A percentile compares a stretch with the other conserved stretches of the same genome.
phyloP scores from a whole-genome alignment of 768 basidiomycete genomes.

The Termitomyces sp. region DNA sequence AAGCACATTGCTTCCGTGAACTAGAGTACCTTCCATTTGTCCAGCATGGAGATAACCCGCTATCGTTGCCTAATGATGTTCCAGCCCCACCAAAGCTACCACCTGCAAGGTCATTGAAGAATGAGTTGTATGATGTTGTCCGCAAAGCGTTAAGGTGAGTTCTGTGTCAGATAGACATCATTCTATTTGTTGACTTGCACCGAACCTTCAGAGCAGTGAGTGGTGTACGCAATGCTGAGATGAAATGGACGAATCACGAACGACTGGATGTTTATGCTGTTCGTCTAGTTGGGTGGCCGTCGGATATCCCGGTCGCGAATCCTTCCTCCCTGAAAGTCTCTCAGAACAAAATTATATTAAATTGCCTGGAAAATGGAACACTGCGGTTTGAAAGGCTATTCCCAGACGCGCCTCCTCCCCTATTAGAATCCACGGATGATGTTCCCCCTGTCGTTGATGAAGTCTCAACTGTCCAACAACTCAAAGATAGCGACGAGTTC shows the following conservation, averaged over 20 bases:
- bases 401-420: neutral
- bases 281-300: slow-evolving; percentile 59
- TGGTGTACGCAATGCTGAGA: slow-evolving; percentile 60
- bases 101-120: slow-evolving; percentile 38
- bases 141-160: slow-evolving; percentile 49
- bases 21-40: slow-evolving; percentile 8
- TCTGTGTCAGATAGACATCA: neutral
- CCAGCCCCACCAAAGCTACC: slow-evolving; percentile 16
- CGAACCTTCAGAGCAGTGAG: slow-evolving; percentile 36
- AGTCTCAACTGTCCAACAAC: neutral
- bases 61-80: neutral
- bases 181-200: neutral
- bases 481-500: slow-evolving; percentile 25
- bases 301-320: slow-evolving; percentile 50
- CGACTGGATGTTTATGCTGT: slow-evolving; percentile 53
- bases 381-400: slow-evolving; percentile 39
- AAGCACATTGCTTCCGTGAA: slow-evolving; percentile 33
- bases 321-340: slow-evolving; percentile 50
- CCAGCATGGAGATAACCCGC: slow-evolving; percentile 4
- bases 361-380: slow-evolving; percentile 40
- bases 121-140: slow-evolving; percentile 48
- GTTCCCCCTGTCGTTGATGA: neutral
- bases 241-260: slow-evolving; percentile 71
- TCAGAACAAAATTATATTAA: slow-evolving; percentile 50
- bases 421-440: slow-evolving; percentile 2